Evolutionary conservation across 2,329 filamentous ascomycete species (phyloP), one percentile per base, ranked within the genome.

Genomic region (Xylariaceae sp.): DNA sequence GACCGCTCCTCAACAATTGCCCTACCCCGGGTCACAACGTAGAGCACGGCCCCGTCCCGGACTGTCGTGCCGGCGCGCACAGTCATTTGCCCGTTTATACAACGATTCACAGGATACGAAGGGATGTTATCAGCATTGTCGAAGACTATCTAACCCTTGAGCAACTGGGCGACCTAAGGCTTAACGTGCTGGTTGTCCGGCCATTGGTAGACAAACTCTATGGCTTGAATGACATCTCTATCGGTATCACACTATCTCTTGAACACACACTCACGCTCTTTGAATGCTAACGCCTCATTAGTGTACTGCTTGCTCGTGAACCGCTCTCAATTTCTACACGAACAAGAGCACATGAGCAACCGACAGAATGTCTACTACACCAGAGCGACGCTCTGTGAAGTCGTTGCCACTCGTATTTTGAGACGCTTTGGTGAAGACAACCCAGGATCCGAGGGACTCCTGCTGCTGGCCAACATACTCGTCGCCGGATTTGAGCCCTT

Each of bases 291-390:
- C 47, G n/a, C 12, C 34, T 26, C 47, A 6, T 19, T 63, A 85
- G 87, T 94, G 8, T 94, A 92, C 69, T 92, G 88, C 68, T 74
- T 95, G 57, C 79, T 95, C 27, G 88, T 94, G 61, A 94, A 95
- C 65, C 81, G 88, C 11, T 83, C 84, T 35, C 87, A 91, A 66
- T 94, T 94, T 64, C 75, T 91, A 29, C 80, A 86, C 53, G 88
- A 94, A 68, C 88, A 94, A 68, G 78, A 83, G 8, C 85, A 87
- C 64, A 80, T 88, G 64, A 81, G 82, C 64, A 89, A 90, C 66
- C 84, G 89, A 57, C 87, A 91, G 68, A 92, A 89, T 57, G 88
- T 94, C 58, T 86, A 89, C 68, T 84, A 84, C 58, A 90, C 88
- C 4, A 80, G 89, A 52, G 89, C 89, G 37, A 84, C 84, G 48